A percentile compares a stretch with the other conserved stretches of the same genome.
Evolutionary conservation across 352 stramenopile genomes (phyloP).

Genomic region (Globisporangium abappressorium): DNA sequence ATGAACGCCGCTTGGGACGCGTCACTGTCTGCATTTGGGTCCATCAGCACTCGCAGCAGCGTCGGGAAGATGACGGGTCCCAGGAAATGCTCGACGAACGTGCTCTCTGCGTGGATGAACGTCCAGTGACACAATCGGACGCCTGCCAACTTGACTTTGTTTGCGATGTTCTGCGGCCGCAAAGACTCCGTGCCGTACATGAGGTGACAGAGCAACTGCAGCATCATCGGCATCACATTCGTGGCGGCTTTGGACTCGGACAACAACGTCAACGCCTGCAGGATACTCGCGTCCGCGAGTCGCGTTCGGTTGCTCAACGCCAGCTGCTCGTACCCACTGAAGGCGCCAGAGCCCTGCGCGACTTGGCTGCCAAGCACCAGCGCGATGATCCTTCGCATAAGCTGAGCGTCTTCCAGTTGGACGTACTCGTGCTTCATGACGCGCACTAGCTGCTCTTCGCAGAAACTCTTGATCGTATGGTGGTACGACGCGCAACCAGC

Average conservation of each 20-base stretch:
- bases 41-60: constrained; percentile 59
- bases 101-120: constrained; percentile 44
- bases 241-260: constrained; percentile 46
- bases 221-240: constrained; percentile 56
- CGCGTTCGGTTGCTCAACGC: constrained; percentile 48
- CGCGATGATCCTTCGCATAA: constrained; percentile 40
- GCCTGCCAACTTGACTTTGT: constrained; percentile 63
- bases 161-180: constrained; percentile 44
- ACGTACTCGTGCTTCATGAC: constrained; percentile 58
- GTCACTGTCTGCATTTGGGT: constrained; percentile 55
- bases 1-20: constrained; percentile 36
- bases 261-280: constrained; percentile 50
- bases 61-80: constrained; percentile 70
- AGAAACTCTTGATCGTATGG: constrained; percentile 65
- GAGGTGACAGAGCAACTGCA: constrained; percentile 73
- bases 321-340: constrained; percentile 35
- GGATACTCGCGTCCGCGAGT: constrained; percentile 52
- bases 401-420: constrained; percentile 38
- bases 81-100: constrained; percentile 46
- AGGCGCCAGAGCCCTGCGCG: constrained; percentile 31
- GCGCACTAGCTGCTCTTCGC: constrained; percentile 61
- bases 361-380: constrained; percentile 66
- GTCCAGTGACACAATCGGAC: constrained; percentile 58
- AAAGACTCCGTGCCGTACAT: constrained; percentile 63
- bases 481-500: constrained; percentile 57